Conservation (phyloP, 129 eudicot genomes). For the Artemisia tridentata region DNA sequence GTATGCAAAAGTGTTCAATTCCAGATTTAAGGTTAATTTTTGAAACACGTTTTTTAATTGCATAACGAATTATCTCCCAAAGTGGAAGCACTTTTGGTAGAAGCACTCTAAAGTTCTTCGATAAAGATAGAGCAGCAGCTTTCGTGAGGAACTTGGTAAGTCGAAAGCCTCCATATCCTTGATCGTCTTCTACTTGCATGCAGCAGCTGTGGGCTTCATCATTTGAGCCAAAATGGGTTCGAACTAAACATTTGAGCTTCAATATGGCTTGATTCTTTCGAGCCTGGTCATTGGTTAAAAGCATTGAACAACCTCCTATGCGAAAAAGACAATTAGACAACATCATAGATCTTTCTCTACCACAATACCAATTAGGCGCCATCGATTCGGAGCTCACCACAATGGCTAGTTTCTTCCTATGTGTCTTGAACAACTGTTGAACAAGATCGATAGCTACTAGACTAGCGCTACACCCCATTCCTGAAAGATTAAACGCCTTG, state of each 20-base stretch:
- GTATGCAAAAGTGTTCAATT: slow-evolving; percentile 50
- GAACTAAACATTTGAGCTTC: slow-evolving; percentile 40
- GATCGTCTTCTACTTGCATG: slow-evolving; percentile 37
- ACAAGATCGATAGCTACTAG: slow-evolving; percentile 39
- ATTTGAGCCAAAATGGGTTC: slow-evolving; percentile 46
- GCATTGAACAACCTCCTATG: slow-evolving; percentile 39
- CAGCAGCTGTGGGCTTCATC: slow-evolving; percentile 47
- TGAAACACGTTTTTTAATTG: slow-evolving; percentile 22
- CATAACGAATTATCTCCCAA: slow-evolving; percentile 21
- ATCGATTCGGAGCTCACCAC: slow-evolving; percentile 46
- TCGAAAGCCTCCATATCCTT: slow-evolving; percentile 40
- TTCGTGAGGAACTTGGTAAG: slow-evolving; percentile 37
- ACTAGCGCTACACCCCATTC: slow-evolving; percentile 61
- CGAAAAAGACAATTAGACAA: slow-evolving; percentile 48
- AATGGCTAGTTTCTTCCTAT: slow-evolving; percentile 34
- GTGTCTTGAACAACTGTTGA: slow-evolving; percentile 41
- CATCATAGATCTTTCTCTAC: slow-evolving; percentile 44
- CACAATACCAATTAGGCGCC: slow-evolving; percentile 46
- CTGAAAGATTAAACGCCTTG: slow-evolving; percentile 37
- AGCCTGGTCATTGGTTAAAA: slow-evolving; percentile 36
- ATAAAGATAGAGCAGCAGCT: slow-evolving; percentile 33
- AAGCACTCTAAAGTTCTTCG: slow-evolving; percentile 28
- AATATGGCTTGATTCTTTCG: slow-evolving; percentile 32
- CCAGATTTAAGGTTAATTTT: slow-evolving; percentile 36
- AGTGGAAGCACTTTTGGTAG: slow-evolving; percentile 44